Percentiles rank a stretch among this genome's conserved stretches.
Conservation (phyloP, 352 stramenopile species). For the Halophytophthora polymorphica region DNA sequence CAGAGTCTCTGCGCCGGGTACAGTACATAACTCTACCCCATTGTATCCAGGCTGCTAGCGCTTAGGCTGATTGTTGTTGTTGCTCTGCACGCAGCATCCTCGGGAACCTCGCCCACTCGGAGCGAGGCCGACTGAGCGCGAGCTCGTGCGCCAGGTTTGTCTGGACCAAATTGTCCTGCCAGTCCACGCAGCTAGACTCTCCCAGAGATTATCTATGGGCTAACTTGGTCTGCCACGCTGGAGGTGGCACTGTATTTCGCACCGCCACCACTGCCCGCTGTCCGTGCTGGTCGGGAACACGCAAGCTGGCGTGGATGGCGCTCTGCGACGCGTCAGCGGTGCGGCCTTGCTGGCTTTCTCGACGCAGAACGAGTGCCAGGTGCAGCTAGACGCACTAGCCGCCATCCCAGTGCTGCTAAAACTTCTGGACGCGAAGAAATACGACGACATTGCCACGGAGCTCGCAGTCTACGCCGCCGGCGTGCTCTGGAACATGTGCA, state of each 20-base stretch:
- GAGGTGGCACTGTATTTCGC: slow-evolving; percentile 69
- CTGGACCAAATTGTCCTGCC: not conserved
- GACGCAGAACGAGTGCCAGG: slow-evolving; percentile 64
- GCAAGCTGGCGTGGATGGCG: slow-evolving; percentile 18
- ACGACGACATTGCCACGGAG: slow-evolving; percentile 22
- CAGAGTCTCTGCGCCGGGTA: slow-evolving; percentile 37
- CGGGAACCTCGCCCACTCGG: slow-evolving; percentile 52
- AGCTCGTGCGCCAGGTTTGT: slow-evolving; percentile 58
- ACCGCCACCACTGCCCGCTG: slow-evolving; percentile 66
- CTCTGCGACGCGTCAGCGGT: slow-evolving; percentile 40
- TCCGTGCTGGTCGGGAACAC: slow-evolving; percentile 45
- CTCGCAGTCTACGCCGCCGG: slow-evolving; percentile 44
- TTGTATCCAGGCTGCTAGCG: not conserved
- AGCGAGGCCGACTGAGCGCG: slow-evolving; percentile 48
- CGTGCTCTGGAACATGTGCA: slow-evolving; percentile 68
- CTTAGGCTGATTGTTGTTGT: not conserved
- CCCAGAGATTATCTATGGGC: not conserved
- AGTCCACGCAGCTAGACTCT: not conserved
- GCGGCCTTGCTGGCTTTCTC: slow-evolving; percentile 64
- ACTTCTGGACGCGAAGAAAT: slow-evolving; percentile 35
- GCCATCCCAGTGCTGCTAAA: slow-evolving; percentile 43
- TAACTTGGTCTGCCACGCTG: not conserved
- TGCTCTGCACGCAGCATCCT: slow-evolving; percentile 40
- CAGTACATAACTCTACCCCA: slow-evolving; percentile 2
- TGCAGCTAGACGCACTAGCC: slow-evolving; percentile 56